Base-by-base conservation (phyloP, 2,329 filamentous ascomycete genomes). In the Cladosporium sp. region DNA sequence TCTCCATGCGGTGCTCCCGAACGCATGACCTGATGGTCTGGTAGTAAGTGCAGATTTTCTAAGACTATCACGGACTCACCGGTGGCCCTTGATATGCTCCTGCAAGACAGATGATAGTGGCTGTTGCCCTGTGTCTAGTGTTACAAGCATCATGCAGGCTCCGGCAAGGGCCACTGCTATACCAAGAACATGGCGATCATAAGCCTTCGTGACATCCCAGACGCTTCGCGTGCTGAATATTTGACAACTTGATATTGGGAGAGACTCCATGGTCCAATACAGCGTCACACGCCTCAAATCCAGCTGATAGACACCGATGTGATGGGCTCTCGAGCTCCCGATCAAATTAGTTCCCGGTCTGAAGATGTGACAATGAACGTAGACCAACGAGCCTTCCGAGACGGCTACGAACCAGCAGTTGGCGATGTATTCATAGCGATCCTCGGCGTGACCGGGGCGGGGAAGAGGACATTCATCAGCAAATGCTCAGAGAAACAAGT, bases 371-470 rank as follows among this genome's bases (percentile, higher is more conserved):
- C 29, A n/a, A 33, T 35, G 50, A 33, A 56, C 11, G 61, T 64
- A 16, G 53, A 64, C 16, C 61, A 55, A 33, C 35, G 61, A 6
- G 56, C 44, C n/a, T 65, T 65, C 29, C 49, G 62, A 59, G 62
- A 65, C 16, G 55, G 56, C 1, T 60, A 65, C 18, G 55, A 65
- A n/a, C 62, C 62, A 40, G 44, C 40, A 23, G 55, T 40, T 2
- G 46, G 46, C 16, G 65, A 65, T 52, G 55, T 59, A 1, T 65
- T 65, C 44, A 78, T 79, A 40, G 78, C 77, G 1, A 75, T 81
- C 0, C 78, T 81, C 73, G 80, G 80, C 1, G 69, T 79, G 35
- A 81, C 80, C 0, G 80, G 80, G 0, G 69, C 75, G 0, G 80
- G 80, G 1, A 81, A 53, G 50, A 28, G 23, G 35, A 71, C 74